Conservation (phyloP, 2,329 filamentous ascomycete genomes). For the Exophiala bonariae region DNA sequence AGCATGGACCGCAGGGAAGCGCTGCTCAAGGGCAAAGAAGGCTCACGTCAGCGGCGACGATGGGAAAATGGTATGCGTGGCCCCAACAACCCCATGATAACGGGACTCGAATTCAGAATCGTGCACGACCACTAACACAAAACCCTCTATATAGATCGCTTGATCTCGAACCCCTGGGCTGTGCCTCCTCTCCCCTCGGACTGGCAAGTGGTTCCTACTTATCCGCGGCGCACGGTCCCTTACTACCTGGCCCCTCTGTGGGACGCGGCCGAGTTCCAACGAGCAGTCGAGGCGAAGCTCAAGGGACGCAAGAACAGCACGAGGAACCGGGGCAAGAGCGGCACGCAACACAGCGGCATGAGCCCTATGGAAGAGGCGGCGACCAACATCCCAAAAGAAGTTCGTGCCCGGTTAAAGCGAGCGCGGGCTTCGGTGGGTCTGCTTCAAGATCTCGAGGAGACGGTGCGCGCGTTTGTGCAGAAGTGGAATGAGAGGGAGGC, state of each 20-base stretch:
- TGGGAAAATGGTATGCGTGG: conserved; percentile 84
- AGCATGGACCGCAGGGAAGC: conserved; percentile 69
- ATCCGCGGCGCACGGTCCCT: conserved; percentile 72
- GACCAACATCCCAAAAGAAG: conserved; percentile 69
- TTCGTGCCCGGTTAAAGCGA: conserved; percentile 79
- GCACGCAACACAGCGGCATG: conserved; percentile 32
- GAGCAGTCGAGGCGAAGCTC: conserved; percentile 41
- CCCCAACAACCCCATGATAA: conserved; percentile 3
- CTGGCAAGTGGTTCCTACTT: conserved; percentile 79
- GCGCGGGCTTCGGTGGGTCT: conserved; percentile 74
- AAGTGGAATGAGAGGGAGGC: conserved; percentile 58
- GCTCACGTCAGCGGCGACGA: conserved; percentile 77
- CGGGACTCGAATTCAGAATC: no score
- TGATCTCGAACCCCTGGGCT: conserved; percentile 82
- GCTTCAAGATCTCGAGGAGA: conserved; percentile 80
- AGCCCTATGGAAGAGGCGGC: conserved; percentile 35
- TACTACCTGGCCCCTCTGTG: conserved; percentile 88
- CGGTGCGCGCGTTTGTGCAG: conserved; percentile 73
- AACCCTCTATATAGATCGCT: conserved; percentile 62
- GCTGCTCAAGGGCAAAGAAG: conserved; percentile 85
- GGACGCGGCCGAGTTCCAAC: conserved; percentile 59
- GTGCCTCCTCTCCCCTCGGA: conserved; percentile 79
- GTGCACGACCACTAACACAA: neutral
- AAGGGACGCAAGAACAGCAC: conserved; percentile 31
- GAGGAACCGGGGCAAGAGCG: conserved; percentile 39